Evolutionary conservation across 73 alveolate species (phyloP).

Genomic region (Paramecium caudatum): DNA sequence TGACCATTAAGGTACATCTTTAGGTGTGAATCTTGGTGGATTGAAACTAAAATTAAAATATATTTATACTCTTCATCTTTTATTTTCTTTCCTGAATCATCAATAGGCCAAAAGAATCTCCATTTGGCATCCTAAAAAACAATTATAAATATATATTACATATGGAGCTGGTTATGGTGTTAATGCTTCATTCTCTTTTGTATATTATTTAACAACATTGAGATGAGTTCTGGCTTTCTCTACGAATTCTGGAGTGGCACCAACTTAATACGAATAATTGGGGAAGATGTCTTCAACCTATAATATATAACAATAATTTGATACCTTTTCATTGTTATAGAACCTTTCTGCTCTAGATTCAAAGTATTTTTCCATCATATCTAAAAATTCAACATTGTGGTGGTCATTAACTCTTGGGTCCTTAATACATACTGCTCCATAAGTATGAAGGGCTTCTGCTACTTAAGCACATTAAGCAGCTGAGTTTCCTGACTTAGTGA

Average conservation of each 20-base stretch:
- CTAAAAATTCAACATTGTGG: constrained; percentile 88
- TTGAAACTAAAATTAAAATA: background rate
- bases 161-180: constrained; percentile 93
- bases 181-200: constrained; percentile 84
- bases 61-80: constrained; percentile 75
- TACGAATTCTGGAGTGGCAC: constrained; percentile 91
- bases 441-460: constrained; percentile 85
- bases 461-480: constrained; percentile 86
- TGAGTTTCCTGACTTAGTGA: constrained; percentile 61
- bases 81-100: constrained; percentile 76
- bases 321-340: constrained; percentile 79
- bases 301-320: background rate
- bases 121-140: constrained; percentile 89
- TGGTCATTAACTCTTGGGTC: constrained; percentile 91
- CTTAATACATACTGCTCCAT: constrained; percentile 85
- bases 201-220: constrained; percentile 74
- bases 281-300: constrained; percentile 86
- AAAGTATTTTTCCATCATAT: constrained; percentile 88
- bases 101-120: constrained; percentile 95
- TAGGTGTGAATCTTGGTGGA: constrained; percentile 86
- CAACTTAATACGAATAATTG: constrained; percentile 86
- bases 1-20: constrained; percentile 87
- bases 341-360: constrained; percentile 79
- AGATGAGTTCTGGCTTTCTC: constrained; percentile 94
- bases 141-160: background rate